Conservation (phyloP, 176 grass and related monocot genomes). For the Carex kokanica region DNA sequence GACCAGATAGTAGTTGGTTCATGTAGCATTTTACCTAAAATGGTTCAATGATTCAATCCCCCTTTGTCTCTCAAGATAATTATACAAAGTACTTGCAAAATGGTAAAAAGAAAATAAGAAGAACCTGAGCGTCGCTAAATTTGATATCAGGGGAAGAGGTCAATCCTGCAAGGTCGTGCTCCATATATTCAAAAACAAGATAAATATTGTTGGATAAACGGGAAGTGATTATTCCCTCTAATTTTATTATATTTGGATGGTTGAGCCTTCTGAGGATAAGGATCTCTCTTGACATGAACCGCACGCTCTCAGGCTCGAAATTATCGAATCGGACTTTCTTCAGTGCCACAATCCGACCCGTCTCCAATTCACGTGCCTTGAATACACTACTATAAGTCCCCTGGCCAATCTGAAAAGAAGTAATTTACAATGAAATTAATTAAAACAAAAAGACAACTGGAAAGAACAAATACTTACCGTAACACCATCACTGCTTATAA, state of each 20-base stretch:
- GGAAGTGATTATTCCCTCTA: constrained; percentile 55
- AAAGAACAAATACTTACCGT: not conserved
- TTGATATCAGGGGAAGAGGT: constrained; percentile 40
- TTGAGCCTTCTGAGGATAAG: constrained; percentile 45
- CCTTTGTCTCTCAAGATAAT: not conserved
- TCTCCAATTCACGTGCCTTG: constrained; percentile 40
- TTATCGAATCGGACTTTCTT: constrained; percentile 50
- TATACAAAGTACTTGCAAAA: not conserved
- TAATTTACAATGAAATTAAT: not conserved
- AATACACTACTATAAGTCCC: constrained; percentile 55
- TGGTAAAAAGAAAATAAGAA: not conserved
- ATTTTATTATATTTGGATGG: constrained; percentile 48
- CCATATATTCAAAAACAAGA: constrained; percentile 61
- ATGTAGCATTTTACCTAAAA: constrained; percentile 94
- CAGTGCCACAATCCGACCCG: constrained; percentile 38
- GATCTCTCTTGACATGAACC: constrained; percentile 50
- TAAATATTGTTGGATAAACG: constrained; percentile 41
- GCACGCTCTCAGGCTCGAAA: constrained; percentile 44
- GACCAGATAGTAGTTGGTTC: constrained; percentile 69
- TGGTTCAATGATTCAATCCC: not conserved
- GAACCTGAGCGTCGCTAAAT: constrained; percentile 43
- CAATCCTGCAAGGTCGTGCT: constrained; percentile 52
- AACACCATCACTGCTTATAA: not conserved
- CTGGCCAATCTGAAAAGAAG: constrained; percentile 44
- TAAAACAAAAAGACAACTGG: not conserved